Evolutionary conservation across 2,329 filamentous ascomycete genomes (phyloP), one percentile per base, ranked within the genome.

Genomic region (Ophiostoma piceae): DNA sequence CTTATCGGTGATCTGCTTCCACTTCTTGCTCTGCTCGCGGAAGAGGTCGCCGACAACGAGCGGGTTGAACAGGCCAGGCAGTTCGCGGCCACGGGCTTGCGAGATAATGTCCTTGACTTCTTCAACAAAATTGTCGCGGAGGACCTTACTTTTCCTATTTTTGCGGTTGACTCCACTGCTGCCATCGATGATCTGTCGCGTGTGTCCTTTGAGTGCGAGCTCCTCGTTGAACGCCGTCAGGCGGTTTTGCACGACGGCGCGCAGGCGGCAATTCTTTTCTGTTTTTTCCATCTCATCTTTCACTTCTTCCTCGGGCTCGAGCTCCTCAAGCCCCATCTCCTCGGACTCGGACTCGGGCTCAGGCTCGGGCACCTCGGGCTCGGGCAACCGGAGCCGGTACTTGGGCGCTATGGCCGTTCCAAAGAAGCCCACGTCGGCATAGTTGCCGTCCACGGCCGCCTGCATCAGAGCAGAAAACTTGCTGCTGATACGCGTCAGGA

Each of bases 11-110:
- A 57, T 22, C 3, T 26, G 2, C 51, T 22, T 26, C 51, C 51
- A 57, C 51, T 29, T 57, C 51, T 57, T 57, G 51, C 51, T 57
- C n/a, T 57, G 51, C 9, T 57, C 51, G 8, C 51, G 51, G 22
- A 57, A 57, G 7, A 57, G 51, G 26, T 57, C 51, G 26, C 51
- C 11, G 7, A 57, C 22, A 1, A 57, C 51, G 11, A 57, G 51
- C 11, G 51, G 51, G 9, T 57, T 57, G 22, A 57, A 57, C 11
- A 57, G 51, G 0, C 51, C 51, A 1, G 51, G 51, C 16, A 57
- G 51, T 6, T 57, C 51, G 4, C 22, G 51, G 1, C 51, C 51
- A 0, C 51, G 51, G 22, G 22, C 12, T 4, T 7, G n/a, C 2
- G 51, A 57, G 22, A 57, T 29, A 1, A 57, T 29, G 51, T 9